Evolutionary conservation across 1,139 yeast species (phyloP), one percentile per base, ranked within the genome.

Genomic region (Pneumocystis jirovecii): DNA sequence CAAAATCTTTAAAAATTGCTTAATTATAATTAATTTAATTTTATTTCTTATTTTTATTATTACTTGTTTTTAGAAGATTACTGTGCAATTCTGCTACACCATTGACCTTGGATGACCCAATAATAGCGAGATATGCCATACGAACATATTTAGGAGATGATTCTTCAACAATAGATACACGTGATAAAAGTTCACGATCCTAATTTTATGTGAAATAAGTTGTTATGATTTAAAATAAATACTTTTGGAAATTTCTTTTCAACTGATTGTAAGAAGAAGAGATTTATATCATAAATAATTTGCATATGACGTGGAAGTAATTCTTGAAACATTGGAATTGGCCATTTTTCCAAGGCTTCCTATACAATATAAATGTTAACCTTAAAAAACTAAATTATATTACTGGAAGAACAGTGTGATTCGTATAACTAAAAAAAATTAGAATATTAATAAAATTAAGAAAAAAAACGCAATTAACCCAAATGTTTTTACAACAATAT

Each of bases 31-130:
- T 50, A 50, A n/a, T 50, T 29, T 21, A 12, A 29, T 50, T 50
- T 12, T 50, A 50, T 25, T 50, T 50, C 1, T 50, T 25, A 50
- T 25, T 50, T 50, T 25, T 25, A 50, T 25, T 25, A 50, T 25
- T 50, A 21, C 34, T 89, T 59, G 95, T 87, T 74, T 83, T 86
- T 74, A 90, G 88, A 74, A 90, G 82, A 74, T 90, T 96, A 42
- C 96, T 89, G 77, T 90, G 97, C 71, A 90, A 80, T 76, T 90
- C 97, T 34, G 97, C 97, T 66, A 90, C 97, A 76, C 97, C 97
- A 74, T 90, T 90, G 67, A 89, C 96, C 76, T 85, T 87, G 76
- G 90, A 96, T 34, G 96, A 87, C 44, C 97, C 97, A 72, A 90
- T 83, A 71, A 90, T 85, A 37, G 97, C 97, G 74, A 91, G 82